phyloP scores from a whole-genome alignment of 768 basidiomycete species.

The Suillus plorans region DNA sequence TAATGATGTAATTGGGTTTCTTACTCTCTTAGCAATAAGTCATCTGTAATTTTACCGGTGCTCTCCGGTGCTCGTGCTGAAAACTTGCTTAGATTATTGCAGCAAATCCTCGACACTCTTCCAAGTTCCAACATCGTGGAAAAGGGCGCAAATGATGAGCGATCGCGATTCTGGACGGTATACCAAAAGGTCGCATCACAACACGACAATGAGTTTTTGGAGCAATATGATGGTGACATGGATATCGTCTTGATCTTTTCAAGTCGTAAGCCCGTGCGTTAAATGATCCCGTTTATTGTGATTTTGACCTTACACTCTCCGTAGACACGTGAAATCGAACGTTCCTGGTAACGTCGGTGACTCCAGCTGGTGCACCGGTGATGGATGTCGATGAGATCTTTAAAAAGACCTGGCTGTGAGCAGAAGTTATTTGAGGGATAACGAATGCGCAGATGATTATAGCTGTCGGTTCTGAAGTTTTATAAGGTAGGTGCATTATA shows the following conservation, averaged over 20 bases:
- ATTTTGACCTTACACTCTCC: neutral
- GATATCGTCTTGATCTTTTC: slow-evolving; percentile 7
- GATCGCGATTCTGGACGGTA: slow-evolving; percentile 2
- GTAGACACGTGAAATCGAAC: neutral
- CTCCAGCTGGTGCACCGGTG: neutral
- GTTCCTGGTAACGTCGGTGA: neutral
- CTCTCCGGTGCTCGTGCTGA: neutral
- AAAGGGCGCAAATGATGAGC: neutral
- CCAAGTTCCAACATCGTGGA: slow-evolving; percentile 1
- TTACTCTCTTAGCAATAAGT: neutral
- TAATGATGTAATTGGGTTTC: neutral
- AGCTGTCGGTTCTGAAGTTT: neutral
- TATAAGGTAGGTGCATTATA: neutral
- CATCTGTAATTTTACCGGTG: too few relatives aligned
- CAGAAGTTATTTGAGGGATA: neutral
- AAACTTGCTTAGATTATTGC: neutral
- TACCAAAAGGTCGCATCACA: slow-evolving; percentile 7
- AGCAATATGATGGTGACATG: slow-evolving; percentile 6
- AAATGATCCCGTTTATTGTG: neutral
- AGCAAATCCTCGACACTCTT: slow-evolving; percentile 5
- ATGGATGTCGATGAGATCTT: neutral
- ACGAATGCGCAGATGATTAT: neutral
- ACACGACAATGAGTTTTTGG: slow-evolving; percentile 2
- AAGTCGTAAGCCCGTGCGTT: neutral
- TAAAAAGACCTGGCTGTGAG: neutral